Percentiles rank a stretch among this genome's conserved stretches.
Conservation (phyloP, 345 rosid species). For the Psidium guajava region DNA sequence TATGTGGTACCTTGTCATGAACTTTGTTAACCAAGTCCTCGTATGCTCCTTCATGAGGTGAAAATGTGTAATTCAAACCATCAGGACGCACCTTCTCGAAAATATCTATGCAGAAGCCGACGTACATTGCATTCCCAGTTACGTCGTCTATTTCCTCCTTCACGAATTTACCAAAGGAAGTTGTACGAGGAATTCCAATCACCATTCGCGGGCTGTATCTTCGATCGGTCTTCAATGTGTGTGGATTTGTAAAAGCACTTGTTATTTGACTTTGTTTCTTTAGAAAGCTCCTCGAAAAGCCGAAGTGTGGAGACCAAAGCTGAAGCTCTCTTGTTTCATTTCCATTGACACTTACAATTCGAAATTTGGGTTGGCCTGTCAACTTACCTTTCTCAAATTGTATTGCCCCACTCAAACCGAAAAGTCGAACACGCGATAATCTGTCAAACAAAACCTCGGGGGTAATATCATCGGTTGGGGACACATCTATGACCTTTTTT, state of each 20-base stretch:
- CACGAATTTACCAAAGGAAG: slow-evolving; percentile 26
- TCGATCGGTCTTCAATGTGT: slow-evolving; percentile 24
- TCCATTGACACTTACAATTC: slow-evolving; percentile 27
- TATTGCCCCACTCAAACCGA: slow-evolving; percentile 32
- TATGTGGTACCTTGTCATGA: slow-evolving; percentile 27
- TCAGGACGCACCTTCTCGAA: slow-evolving; percentile 15
- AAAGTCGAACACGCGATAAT: slow-evolving; percentile 12
- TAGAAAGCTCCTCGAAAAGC: slow-evolving; percentile 11
- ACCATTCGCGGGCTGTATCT: slow-evolving; percentile 9
- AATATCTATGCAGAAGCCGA: slow-evolving; percentile 41
- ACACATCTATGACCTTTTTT: not conserved
- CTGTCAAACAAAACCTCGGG: slow-evolving; percentile 1
- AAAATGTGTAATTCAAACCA: slow-evolving; percentile 11
- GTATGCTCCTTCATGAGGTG: slow-evolving; percentile 18
- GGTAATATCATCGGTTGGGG: not conserved
- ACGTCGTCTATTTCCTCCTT: slow-evolving; percentile 2
- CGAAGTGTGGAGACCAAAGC: slow-evolving; percentile 26
- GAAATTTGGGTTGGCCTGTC: not conserved
- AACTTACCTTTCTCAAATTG: slow-evolving; percentile 11
- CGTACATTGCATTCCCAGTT: not conserved
- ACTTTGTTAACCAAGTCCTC: slow-evolving; percentile 21
- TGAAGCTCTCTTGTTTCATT: slow-evolving; percentile 25
- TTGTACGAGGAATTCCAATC: slow-evolving; percentile 32
- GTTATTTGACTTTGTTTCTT: not conserved
- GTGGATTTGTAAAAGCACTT: not conserved